A percentile compares a stretch with the other conserved stretches of the same genome.
These are phyloP conservation scores for Simplicillium aogashimaense DNA, from an alignment of 2,329 filamentous ascomycete genomes.

Conservation along the genomic window DNA sequence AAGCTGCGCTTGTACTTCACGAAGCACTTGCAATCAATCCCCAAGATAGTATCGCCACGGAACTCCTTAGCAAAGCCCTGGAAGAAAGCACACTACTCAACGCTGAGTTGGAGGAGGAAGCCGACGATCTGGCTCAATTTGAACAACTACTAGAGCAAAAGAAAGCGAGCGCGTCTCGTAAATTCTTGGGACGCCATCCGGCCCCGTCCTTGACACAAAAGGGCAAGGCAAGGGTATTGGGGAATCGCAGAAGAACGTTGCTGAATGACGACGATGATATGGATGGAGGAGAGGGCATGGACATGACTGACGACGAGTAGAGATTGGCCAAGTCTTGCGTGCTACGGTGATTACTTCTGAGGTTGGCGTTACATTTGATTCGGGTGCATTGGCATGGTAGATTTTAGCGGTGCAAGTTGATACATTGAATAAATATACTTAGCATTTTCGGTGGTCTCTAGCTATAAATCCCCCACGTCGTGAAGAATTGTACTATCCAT, in stretches of 20 bases:
- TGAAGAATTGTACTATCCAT: too few species aligned
- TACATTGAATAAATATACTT: too few species aligned
- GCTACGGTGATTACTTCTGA: not conserved
- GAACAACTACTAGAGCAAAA: constrained; percentile 40
- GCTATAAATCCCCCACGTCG: too few species aligned
- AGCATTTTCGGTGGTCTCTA: too few species aligned
- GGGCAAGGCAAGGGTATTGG: constrained; percentile 33
- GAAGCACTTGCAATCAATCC: constrained; percentile 72
- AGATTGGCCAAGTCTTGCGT: not conserved
- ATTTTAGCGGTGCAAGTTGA: too few species aligned
- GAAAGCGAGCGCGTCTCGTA: constrained; percentile 32
- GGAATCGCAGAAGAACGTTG: constrained; percentile 18
- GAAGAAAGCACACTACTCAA: constrained; percentile 45
- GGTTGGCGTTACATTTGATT: not conserved
- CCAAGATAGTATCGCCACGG: constrained; percentile 73
- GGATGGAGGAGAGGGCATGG: constrained; percentile 36
- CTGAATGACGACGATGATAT: constrained; percentile 26
- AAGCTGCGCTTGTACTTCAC: constrained; percentile 74
- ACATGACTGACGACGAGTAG: constrained; percentile 45
- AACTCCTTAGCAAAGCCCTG: constrained; percentile 63
- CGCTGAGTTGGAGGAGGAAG: constrained; percentile 34
- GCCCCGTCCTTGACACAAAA: constrained; percentile 23
- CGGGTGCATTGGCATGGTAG: too few species aligned
- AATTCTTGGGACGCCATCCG: constrained; percentile 18
- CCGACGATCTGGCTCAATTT: constrained; percentile 36